Percentiles rank a stretch among this genome's conserved stretches.
Conservation (phyloP, 2,329 filamentous ascomycete species). For the Pseudogymnoascus sp. region DNA sequence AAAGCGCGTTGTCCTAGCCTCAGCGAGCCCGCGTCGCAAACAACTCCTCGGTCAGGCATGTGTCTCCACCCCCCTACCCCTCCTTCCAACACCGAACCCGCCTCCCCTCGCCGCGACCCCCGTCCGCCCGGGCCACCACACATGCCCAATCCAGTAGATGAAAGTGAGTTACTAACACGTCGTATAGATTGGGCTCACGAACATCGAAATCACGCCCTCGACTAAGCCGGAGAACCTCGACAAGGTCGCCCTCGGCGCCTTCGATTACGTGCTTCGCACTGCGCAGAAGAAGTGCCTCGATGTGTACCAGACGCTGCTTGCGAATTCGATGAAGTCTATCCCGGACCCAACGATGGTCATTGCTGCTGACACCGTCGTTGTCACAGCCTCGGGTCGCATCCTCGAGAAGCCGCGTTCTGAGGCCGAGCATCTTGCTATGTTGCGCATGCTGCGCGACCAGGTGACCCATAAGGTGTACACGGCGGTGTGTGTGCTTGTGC, state of each 20-base stretch:
- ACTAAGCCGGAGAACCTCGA: slow-evolving; percentile 77
- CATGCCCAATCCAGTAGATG: background rate
- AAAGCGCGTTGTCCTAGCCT: slow-evolving; percentile 82
- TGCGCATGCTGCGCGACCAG: slow-evolving; percentile 73
- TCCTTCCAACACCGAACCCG: slow-evolving; percentile 4
- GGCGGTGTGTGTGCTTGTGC: slow-evolving; percentile 74
- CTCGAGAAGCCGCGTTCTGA: slow-evolving; percentile 86
- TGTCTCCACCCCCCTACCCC: slow-evolving; percentile 9
- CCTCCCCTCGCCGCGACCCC: background rate
- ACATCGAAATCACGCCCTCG: slow-evolving; percentile 79
- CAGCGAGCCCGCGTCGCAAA: slow-evolving; percentile 76
- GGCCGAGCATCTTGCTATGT: slow-evolving; percentile 74
- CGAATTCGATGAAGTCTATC: slow-evolving; percentile 32
- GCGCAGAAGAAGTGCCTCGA: slow-evolving; percentile 75
- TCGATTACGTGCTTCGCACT: slow-evolving; percentile 86
- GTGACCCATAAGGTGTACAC: slow-evolving; percentile 77
- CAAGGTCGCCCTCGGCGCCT: slow-evolving; percentile 65
- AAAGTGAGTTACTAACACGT: slow-evolving; percentile 4
- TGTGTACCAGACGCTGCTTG: slow-evolving; percentile 43
- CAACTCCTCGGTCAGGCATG: slow-evolving; percentile 67
- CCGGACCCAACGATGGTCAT: slow-evolving; percentile 76
- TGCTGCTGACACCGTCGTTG: slow-evolving; percentile 85
- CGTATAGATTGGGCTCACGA: slow-evolving; percentile 64
- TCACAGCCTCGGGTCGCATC: slow-evolving; percentile 66
- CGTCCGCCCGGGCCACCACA: background rate